Base-by-base conservation (phyloP, 2,329 filamentous ascomycete species). In the Aspergillus ochraceoroseus region DNA sequence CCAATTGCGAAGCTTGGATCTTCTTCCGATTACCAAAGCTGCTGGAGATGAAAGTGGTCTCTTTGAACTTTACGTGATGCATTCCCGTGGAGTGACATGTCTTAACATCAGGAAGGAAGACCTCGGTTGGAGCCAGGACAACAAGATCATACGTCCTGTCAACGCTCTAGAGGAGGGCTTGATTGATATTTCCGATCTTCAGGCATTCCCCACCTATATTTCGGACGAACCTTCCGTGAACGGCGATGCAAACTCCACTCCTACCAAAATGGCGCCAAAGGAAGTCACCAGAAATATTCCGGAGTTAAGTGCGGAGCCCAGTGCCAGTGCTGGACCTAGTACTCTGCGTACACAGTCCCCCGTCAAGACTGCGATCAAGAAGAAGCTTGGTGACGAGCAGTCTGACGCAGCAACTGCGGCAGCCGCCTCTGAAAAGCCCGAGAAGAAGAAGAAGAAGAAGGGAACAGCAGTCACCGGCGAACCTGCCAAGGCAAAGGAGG, bases 51-150 rank as follows among this genome's bases (percentile, higher is more conserved):
- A 92, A 49, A 79, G 79, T 11, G 80, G 83, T 0, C 70, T 95
- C 9, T 96, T 98, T 57, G 92, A 98, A 70, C 75, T 98, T 7
- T 98, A 98, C 62, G 85, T 87, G 20, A 94, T 95, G 83, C 90
- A 98, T 65, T 95, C 92, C 7, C 94, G 88, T 68, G 92, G 92
- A 46, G 88, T 96, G n/a, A 89, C 89, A 12, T 90, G 86, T 55
- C 64, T 96, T 38, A 82, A 81, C 49, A 80, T 98, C 62, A 90
- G 85, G 63, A 87, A 90, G 61, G 79, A 82, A 36, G 90, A 96
- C 65, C 73, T 98, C 33, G 92, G 94, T 19, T 96, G 89, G 89
- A 84, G 83, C 53, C 79, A 80, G 53, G 87, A 95, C 47, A 90
- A 88, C 66, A 94, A 94, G 71, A 85, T 94, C 38, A 72, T 95